Conservation (phyloP, 2,329 filamentous ascomycete genomes). For the Paraphoma sp. region DNA sequence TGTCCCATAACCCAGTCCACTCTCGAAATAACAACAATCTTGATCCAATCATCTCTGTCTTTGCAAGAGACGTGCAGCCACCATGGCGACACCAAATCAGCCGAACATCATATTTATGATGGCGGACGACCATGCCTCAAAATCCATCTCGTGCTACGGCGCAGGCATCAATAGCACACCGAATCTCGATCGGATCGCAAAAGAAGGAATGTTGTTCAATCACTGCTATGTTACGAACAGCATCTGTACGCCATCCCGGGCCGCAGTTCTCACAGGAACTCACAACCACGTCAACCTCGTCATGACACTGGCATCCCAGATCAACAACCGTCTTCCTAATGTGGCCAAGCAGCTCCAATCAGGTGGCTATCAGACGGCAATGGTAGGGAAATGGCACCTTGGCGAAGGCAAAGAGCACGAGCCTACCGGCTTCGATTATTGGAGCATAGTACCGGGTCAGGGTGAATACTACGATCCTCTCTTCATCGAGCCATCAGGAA, state of each 20-base stretch:
- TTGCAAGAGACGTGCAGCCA: not conserved
- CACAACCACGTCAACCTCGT: conserved; percentile 63
- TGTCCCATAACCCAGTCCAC: no score
- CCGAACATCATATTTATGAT: conserved; percentile 61
- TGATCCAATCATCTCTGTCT: no score
- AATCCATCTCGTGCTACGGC: conserved; percentile 58
- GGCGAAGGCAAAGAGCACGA: conserved; percentile 56
- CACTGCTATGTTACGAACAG: conserved; percentile 63
- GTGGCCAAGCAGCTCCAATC: conserved; percentile 59
- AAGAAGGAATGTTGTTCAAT: conserved; percentile 59
- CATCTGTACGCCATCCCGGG: conserved; percentile 61
- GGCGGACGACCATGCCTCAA: conserved; percentile 62
- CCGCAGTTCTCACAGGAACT: conserved; percentile 58
- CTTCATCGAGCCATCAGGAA: conserved; percentile 54
- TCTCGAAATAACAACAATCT: no score
- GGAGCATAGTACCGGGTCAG: conserved; percentile 60
- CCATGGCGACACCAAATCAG: conserved; percentile 17
- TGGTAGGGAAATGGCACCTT: conserved; percentile 63
- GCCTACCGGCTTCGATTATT: conserved; percentile 55
- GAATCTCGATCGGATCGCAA: conserved; percentile 58
- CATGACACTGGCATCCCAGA: conserved; percentile 56
- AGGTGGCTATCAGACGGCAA: conserved; percentile 59
- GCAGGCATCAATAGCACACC: conserved; percentile 61
- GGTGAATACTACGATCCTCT: conserved; percentile 60
- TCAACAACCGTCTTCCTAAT: conserved; percentile 60